These are phyloP conservation scores for Parastagonospora avenae DNA, from an alignment of 2,329 filamentous ascomycete species.

Conservation along the genomic window DNA sequence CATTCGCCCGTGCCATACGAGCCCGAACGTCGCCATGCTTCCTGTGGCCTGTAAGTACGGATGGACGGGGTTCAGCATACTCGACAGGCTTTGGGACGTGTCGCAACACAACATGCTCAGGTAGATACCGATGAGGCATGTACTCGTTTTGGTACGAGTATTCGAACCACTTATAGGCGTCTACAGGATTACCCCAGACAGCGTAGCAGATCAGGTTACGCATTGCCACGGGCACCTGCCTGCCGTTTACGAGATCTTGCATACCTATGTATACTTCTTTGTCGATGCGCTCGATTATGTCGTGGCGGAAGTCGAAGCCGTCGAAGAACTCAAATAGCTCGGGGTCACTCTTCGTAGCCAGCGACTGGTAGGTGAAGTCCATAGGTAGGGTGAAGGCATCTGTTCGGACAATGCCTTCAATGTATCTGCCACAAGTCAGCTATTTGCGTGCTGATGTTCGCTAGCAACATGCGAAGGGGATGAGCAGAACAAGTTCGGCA, in stretches of 20 bases:
- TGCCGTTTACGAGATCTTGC: constrained; percentile 12
- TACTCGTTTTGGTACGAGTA: constrained; percentile 33
- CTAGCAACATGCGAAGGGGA: background rate
- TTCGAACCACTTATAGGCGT: constrained; percentile 39
- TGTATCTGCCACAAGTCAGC: constrained; percentile 14
- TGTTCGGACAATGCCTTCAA: constrained; percentile 20
- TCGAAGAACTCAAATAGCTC: constrained; percentile 33
- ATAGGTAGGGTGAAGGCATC: constrained; percentile 14
- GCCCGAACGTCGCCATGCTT: constrained; percentile 20
- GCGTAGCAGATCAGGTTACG: constrained; percentile 31
- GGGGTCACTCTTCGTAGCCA: constrained; percentile 19
- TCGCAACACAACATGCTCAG: constrained; percentile 31
- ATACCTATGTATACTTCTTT: constrained; percentile 17
- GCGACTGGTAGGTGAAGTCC: constrained; percentile 9
- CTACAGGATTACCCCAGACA: constrained; percentile 33
- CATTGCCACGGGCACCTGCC: constrained; percentile 8
- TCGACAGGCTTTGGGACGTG: constrained; percentile 19
- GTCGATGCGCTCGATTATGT: constrained; percentile 33
- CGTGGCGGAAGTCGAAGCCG: constrained; percentile 26
- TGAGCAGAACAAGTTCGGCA: background rate
- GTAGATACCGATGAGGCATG: constrained; percentile 29
- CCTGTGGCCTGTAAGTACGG: constrained; percentile 1
- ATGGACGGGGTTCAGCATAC: constrained; percentile 18
- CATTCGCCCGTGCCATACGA: constrained; percentile 33
- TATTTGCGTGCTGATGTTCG: too few species aligned